These are phyloP conservation scores for Jatropha curcas DNA, from an alignment of 345 rosid genomes.

Conservation along the genomic window DNA sequence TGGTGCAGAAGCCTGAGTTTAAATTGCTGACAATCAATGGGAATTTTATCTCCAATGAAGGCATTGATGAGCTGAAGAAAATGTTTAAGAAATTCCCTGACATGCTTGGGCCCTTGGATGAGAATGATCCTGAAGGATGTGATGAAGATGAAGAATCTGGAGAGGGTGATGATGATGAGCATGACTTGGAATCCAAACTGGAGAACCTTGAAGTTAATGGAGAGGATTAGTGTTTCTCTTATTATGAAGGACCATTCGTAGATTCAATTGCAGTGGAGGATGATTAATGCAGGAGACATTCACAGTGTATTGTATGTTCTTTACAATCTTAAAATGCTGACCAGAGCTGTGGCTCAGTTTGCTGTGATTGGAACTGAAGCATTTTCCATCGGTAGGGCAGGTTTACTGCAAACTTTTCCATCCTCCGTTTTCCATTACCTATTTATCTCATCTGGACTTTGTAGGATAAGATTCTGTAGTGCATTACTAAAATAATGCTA, in stretches of 20 bases:
- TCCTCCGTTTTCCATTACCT: neutral
- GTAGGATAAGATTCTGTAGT: constrained; percentile 2
- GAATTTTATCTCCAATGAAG: constrained; percentile 80
- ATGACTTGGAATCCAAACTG: constrained; percentile 68
- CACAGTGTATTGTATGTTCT: constrained; percentile 27
- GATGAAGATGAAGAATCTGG: constrained; percentile 52
- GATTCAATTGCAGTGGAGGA: constrained; percentile 21
- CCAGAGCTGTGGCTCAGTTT: constrained; percentile 18
- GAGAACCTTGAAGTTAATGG: constrained; percentile 63
- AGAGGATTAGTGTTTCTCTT: constrained; percentile 37
- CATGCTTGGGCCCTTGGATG: constrained; percentile 70
- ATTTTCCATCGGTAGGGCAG: neutral
- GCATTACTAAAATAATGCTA: neutral
- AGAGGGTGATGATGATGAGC: constrained; percentile 42
- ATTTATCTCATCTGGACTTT: neutral
- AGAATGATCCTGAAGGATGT: constrained; percentile 82
- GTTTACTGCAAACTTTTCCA: neutral
- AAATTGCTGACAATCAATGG: constrained; percentile 65
- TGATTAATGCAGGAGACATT: constrained; percentile 21
- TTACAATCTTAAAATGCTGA: constrained; percentile 19
- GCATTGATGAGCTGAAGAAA: constrained; percentile 73
- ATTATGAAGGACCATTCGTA: neutral
- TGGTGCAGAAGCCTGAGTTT: constrained; percentile 60
- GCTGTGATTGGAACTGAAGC: constrained; percentile 3
- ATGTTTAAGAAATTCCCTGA: constrained; percentile 65